Base-by-base conservation (phyloP, 2,329 filamentous ascomycete genomes). In the Chaetomium sp. region DNA sequence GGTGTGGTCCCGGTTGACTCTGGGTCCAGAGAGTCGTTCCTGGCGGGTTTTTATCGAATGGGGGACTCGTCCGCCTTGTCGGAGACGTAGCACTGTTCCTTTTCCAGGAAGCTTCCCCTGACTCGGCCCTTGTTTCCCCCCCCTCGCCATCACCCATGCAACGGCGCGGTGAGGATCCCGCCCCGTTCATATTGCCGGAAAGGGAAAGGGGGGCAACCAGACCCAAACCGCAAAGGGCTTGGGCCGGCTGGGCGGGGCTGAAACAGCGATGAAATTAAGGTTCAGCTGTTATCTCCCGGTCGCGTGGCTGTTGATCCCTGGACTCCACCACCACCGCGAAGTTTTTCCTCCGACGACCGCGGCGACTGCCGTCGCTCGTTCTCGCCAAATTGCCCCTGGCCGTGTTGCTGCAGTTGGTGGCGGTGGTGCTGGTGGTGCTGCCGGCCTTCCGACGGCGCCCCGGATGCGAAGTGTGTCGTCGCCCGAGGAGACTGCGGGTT, bases 301-400 rank as follows among this genome's bases (percentile, higher is more conserved):
- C 73, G 70, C 70, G 73, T 73, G 72, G 71, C 70, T 70, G 72
- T 56, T 68, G 75, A 70, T 73, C 73, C 72, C 69, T 70, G 60
- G 33, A 56, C 65, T 65, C 70, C 69, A 70, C 75, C 72, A 70
- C 74, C 74, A 45, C 57, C 64, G 19, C 73, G 76, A 68, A 71
- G 69, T 69, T 74, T 75, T 68, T 77, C 77, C 54, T 78, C 77
- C 50, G 72, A 72, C 61, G 68, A 71, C 60, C 69, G 70, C 55
- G 76, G 75, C 25, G 76, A 76, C 60, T 68, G 73, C 57, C 72
- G 71, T 57, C 72, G 72, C 47, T 75, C 74, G 60, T 71, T 67
- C 59, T 76, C 75, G 61, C 70, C 70, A 53, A 35, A 23, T n/a
- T 72, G 73, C 23, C 72, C 70, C 12, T 66, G 68, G 9, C 69